Percentiles rank a stretch among this genome's conserved stretches.
phyloP scores from a whole-genome alignment of 805 yeast species.

The Metschnikowia sp. region DNA sequence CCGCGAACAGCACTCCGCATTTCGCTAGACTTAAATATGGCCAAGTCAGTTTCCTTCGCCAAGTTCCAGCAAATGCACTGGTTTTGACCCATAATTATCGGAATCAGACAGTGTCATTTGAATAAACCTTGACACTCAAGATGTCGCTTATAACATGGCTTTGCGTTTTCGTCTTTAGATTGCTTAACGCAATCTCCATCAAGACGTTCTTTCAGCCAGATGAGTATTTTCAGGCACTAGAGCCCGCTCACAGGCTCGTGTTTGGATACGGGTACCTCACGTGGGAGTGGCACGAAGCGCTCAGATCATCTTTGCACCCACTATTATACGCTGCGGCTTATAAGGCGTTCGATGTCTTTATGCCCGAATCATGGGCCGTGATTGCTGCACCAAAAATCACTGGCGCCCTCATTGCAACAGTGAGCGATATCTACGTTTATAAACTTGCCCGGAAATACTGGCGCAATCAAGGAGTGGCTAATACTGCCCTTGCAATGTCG shows the following conservation, averaged over 20 bases:
- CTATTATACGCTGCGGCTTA: conserved; percentile 54
- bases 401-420: conserved; percentile 66
- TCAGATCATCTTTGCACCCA: conserved; percentile 82
- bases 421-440: conserved; percentile 64
- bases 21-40: too few relatives aligned
- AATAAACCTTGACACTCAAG: not conserved
- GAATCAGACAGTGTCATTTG: too few relatives aligned
- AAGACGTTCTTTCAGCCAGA: conserved; percentile 92
- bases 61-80: too few relatives aligned
- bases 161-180: conserved; percentile 33
- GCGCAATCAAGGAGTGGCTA: conserved; percentile 33
- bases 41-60: too few relatives aligned
- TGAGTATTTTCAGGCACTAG: conserved; percentile 89
- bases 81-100: too few relatives aligned
- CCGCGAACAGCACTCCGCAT: too few relatives aligned
- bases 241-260: conserved; percentile 78
- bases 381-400: conserved; percentile 62
- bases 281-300: conserved; percentile 87
- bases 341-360: conserved; percentile 24
- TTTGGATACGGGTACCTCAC: conserved; percentile 81
- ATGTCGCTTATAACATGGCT: not conserved
- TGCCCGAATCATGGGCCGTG: conserved; percentile 24
- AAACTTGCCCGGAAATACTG: conserved; percentile 41
- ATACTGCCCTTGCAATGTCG: conserved; percentile 46
- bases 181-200: conserved; percentile 60